phyloP scores from a whole-genome alignment of 352 stramenopile species.

The Pythium rhizo-oryzae region DNA sequence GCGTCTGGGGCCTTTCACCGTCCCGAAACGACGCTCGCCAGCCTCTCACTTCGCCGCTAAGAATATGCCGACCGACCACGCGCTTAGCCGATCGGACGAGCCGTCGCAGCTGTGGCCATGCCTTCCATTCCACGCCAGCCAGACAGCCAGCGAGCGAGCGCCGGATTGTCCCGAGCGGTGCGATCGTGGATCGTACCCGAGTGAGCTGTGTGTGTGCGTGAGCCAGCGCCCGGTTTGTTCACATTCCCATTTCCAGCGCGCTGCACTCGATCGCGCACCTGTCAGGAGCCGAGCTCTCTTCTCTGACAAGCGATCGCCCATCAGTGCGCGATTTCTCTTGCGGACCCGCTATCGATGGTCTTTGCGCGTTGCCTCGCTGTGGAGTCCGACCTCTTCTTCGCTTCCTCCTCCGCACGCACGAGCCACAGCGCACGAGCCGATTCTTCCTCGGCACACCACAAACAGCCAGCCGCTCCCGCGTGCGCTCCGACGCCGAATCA shows the following conservation, averaged over 20 bases:
- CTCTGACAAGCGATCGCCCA: background rate
- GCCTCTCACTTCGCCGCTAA: conserved; percentile 8
- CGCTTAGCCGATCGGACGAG: background rate
- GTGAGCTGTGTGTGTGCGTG: background rate
- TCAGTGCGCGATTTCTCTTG: conserved; percentile 9
- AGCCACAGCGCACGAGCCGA: conserved; percentile 14
- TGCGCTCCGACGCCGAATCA: background rate
- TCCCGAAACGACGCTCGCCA: background rate
- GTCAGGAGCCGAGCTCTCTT: background rate
- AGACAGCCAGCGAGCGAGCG: background rate
- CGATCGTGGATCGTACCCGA: background rate
- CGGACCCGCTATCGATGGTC: conserved; percentile 18
- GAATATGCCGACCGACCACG: conserved; percentile 6
- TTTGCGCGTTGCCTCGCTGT: conserved; percentile 28
- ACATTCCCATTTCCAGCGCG: conserved; percentile 1
- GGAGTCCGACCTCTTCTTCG: conserved; percentile 31
- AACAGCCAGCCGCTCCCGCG: background rate
- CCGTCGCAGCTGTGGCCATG: background rate
- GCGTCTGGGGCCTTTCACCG: background rate
- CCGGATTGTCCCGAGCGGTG: background rate
- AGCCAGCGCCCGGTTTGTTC: background rate
- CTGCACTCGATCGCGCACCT: background rate
- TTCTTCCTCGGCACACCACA: background rate
- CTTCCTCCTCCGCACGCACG: conserved; percentile 13
- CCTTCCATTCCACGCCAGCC: background rate